Conservation (phyloP, 192 early-diverging fungal species). For the Ambispora gerdemannii region DNA sequence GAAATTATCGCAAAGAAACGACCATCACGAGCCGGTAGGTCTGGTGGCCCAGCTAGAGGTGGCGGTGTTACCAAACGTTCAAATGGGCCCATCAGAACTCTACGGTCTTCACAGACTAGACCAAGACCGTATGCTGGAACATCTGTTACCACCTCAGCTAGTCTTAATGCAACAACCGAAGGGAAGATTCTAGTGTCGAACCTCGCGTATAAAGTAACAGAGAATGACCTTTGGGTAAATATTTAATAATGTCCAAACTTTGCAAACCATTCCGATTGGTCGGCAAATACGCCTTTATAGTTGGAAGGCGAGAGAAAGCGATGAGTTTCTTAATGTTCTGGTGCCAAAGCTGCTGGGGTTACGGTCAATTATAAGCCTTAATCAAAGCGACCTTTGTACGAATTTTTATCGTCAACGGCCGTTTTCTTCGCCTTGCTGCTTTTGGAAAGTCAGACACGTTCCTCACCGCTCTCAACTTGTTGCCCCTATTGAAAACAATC, state of each 20-base stretch:
- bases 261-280: conserved; percentile 25
- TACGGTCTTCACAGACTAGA: conserved; percentile 29
- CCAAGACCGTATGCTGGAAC: conserved; percentile 36
- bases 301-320: conserved; percentile 28
- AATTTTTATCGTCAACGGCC: conserved; percentile 29
- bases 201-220: conserved; percentile 52
- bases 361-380: conserved; percentile 17
- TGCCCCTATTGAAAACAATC: conserved; percentile 23
- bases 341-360: conserved; percentile 31
- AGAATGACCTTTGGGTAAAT: conserved; percentile 53
- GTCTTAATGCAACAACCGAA: conserved; percentile 34
- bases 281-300: conserved; percentile 26
- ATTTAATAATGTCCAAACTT: conserved; percentile 30
- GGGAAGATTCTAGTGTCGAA: conserved; percentile 57
- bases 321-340: conserved; percentile 28
- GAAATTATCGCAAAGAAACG: conserved; percentile 44
- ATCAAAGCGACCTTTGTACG: conserved; percentile 31
- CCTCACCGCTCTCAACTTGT: conserved; percentile 22
- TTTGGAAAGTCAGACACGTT: conserved; percentile 26
- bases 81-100: conserved; percentile 39
- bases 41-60: conserved; percentile 30
- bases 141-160: conserved; percentile 35
- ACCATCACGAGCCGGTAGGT: conserved; percentile 27
- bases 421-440: conserved; percentile 25
- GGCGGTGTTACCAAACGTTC: conserved; percentile 29